Evolutionary conservation across 1,139 yeast genomes (phyloP).

Genomic region (Blastobotrys niveus): DNA sequence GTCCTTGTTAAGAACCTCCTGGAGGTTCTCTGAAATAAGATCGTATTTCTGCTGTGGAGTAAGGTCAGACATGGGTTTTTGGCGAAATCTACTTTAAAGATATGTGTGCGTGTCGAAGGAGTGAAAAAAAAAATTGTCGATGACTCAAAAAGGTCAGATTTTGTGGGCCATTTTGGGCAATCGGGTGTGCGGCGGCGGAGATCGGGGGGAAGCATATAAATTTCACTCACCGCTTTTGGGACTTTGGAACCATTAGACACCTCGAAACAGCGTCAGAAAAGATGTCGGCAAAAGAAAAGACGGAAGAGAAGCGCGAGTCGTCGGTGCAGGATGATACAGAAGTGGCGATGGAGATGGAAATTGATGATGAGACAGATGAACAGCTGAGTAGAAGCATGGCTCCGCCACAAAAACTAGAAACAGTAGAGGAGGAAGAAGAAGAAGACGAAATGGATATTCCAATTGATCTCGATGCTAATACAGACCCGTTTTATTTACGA

Average conservation of each 20-base stretch:
- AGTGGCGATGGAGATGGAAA: not conserved
- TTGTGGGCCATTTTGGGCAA: not conserved
- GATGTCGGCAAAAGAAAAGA: conserved; percentile 1
- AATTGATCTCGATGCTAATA: conserved; percentile 6
- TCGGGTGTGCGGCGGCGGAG: not conserved
- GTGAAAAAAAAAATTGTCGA: conserved; percentile 4
- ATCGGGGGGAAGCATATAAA: not conserved
- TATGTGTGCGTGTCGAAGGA: not conserved
- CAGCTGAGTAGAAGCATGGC: conserved; percentile 2
- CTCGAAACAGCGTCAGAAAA: not conserved
- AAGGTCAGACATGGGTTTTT: conserved; percentile 11
- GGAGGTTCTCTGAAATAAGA: conserved; percentile 77
- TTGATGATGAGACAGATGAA: not conserved
- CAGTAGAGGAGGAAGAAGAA: conserved; percentile 4
- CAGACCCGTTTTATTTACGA: conserved; percentile 35
- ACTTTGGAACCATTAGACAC: not conserved
- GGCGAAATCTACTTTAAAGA: not conserved
- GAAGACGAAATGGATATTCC: conserved; percentile 5
- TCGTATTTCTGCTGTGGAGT: conserved; percentile 62
- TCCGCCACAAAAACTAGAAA: too few species aligned
- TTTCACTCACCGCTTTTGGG: too few species aligned
- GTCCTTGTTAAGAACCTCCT: conserved; percentile 85
- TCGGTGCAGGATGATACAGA: not conserved
- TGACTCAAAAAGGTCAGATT: not conserved
- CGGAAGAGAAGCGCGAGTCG: conserved; percentile 2